These are phyloP conservation scores for Penicillium coffeae DNA, from an alignment of 495 filamentous ascomycete species.

Conservation along the genomic window DNA sequence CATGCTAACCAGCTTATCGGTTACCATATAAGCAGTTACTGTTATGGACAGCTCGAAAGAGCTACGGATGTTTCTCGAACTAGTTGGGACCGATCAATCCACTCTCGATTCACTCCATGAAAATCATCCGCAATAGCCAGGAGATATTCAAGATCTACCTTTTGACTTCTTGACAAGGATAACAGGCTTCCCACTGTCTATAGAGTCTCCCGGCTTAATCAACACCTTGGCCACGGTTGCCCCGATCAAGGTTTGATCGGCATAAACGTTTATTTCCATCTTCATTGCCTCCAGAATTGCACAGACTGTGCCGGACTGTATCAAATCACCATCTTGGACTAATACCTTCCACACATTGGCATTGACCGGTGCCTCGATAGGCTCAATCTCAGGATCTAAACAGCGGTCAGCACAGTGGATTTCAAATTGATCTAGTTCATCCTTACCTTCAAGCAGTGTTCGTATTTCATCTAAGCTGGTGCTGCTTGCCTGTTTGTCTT, in stretches of 20 bases:
- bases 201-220: not conserved
- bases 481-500: conserved; percentile 44
- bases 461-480: conserved; percentile 40
- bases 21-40: no score
- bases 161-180: not conserved
- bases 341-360: conserved; percentile 59
- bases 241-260: not conserved
- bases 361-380: conserved; percentile 30
- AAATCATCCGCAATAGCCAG: no score
- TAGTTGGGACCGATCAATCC: no score
- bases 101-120: no score
- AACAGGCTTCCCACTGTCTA: not conserved
- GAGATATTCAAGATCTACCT: no score
- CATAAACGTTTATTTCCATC: conserved; percentile 31
- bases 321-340: conserved; percentile 37
- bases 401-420: not conserved
- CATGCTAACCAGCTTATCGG: no score
- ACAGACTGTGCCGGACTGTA: conserved; percentile 31
- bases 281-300: conserved; percentile 55
- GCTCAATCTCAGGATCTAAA: conserved; percentile 36
- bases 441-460: conserved; percentile 37
- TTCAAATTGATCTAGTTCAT: not conserved
- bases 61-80: no score
- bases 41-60: no score
- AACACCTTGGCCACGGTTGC: not conserved